Base-by-base conservation (phyloP, 2,329 filamentous ascomycete genomes). In the Alternaria hordeiaustralica region DNA sequence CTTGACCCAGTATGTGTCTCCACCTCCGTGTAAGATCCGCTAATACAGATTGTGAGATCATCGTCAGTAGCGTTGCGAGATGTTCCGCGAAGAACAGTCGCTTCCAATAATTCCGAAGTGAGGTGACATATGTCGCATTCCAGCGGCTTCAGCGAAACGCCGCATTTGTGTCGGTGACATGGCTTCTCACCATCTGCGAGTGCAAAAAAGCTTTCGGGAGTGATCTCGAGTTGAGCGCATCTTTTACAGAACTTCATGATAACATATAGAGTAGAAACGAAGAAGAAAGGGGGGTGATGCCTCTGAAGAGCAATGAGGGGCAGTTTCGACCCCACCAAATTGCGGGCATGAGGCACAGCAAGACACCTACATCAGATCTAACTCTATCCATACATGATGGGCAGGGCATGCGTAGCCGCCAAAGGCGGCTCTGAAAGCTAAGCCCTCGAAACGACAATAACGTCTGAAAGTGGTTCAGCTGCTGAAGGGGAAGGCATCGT, bases 221-320 rank as follows among this genome's bases (percentile, higher is more conserved):
- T 28, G 5, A 28, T 28, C 5, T 28, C 5, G 26, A 28, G 26
- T 11, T 11, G 5, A 28, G 5, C 26, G 10, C 26, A 28, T 5
- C 5, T 5, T 4, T 28, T 5, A 5, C 43, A 44, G 1, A 20
- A 44, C 20, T 1, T 20, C 18, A 45, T 45, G 6, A 7, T 45
- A 0, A 18, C 0, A 8, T 21, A 11, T 21, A 21, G 18, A 21
- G 20, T 20, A 45, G 1, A 7, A 45, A 20, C 0, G 18, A 0
- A 45, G 18, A 21, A 45, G 43, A 0, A 21, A 45, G 0, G 20
- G 0, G 2, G 11, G n/a, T 45, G 43, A 45, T 21, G 43, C 4
- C 43, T 21, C 18, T 45, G 43, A 5, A 21, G 11, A 21, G 43
- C 43, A 21, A 45, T 45, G 43, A 45, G 43, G 43, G 20, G n/a